phyloP scores from a whole-genome alignment of 2,329 filamentous ascomycete species.

The Venturiaceae sp. region DNA sequence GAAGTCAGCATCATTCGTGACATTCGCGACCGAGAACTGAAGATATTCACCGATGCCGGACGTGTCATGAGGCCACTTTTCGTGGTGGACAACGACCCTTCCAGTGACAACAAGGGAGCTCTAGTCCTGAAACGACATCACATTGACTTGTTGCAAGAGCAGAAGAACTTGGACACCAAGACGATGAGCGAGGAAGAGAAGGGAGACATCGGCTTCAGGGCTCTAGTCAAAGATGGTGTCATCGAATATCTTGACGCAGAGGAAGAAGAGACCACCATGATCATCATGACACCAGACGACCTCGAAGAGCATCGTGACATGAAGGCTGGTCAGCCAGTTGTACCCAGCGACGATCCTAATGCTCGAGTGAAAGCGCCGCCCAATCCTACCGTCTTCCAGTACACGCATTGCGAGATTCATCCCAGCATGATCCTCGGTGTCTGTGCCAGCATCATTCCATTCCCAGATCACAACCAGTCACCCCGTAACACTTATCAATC shows the following conservation, averaged over 20 bases:
- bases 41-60: slow-evolving; percentile 95
- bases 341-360: slow-evolving; percentile 58
- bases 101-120: slow-evolving; percentile 64
- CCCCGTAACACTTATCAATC: slow-evolving; percentile 99
- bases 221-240: slow-evolving; percentile 71
- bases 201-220: slow-evolving; percentile 67
- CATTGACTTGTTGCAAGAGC: slow-evolving; percentile 64
- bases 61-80: slow-evolving; percentile 91
- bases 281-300: slow-evolving; percentile 96
- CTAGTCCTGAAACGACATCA: slow-evolving; percentile 80
- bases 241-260: slow-evolving; percentile 97
- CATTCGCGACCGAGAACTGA: slow-evolving; percentile 95
- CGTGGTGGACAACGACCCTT: slow-evolving; percentile 77
- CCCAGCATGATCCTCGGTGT: slow-evolving; percentile 98
- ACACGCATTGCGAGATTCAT: slow-evolving; percentile 98
- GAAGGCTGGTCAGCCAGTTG: slow-evolving; percentile 16
- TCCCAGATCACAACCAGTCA: slow-evolving; percentile 97
- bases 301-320: slow-evolving; percentile 51
- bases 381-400: slow-evolving; percentile 80
- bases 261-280: slow-evolving; percentile 98
- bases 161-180: slow-evolving; percentile 51
- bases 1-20: slow-evolving; percentile 94
- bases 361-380: slow-evolving; percentile 80
- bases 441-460: slow-evolving; percentile 97
- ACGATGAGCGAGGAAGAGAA: slow-evolving; percentile 48